These are phyloP conservation scores for Phytophthora pisi DNA, from an alignment of 352 stramenopile species.

Conservation along the genomic window DNA sequence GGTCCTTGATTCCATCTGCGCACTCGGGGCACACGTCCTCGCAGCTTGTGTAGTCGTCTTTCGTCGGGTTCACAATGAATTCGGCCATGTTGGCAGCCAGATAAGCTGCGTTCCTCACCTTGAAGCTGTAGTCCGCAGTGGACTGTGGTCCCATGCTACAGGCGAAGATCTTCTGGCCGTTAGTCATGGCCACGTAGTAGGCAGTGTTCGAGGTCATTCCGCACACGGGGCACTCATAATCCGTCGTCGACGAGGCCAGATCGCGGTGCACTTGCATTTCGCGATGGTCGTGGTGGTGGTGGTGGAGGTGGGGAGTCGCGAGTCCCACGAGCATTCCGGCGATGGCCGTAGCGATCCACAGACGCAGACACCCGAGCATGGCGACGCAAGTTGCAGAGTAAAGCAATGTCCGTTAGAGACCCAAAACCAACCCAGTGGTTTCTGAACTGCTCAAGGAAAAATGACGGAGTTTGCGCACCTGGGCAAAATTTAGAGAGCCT, in stretches of 20 bases:
- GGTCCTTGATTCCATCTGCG: conserved; percentile 47
- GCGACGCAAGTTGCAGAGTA: background rate
- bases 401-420: background rate
- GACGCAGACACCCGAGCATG: conserved; percentile 2
- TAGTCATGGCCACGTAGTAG: conserved; percentile 52
- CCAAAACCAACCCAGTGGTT: conserved; percentile 3
- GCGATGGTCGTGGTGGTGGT: conserved; percentile 2
- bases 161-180: conserved; percentile 64
- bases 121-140: conserved; percentile 46
- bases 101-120: conserved; percentile 63
- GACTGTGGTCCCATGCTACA: conserved; percentile 60
- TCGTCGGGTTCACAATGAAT: conserved; percentile 31
- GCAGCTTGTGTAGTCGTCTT: conserved; percentile 34
- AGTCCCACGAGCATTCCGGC: background rate
- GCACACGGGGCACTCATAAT: conserved; percentile 62
- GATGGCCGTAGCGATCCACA: background rate
- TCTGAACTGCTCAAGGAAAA: conserved; percentile 5
- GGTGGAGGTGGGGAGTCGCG: background rate
- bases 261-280: conserved; percentile 13
- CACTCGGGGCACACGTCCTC: conserved; percentile 42
- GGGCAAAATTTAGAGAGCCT: background rate
- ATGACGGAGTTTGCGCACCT: background rate
- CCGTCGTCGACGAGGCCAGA: conserved; percentile 30
- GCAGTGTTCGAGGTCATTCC: conserved; percentile 53
- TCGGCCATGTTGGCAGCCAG: conserved; percentile 67